Conservation (phyloP, 306 rosid genomes). For the Urtica urens region DNA sequence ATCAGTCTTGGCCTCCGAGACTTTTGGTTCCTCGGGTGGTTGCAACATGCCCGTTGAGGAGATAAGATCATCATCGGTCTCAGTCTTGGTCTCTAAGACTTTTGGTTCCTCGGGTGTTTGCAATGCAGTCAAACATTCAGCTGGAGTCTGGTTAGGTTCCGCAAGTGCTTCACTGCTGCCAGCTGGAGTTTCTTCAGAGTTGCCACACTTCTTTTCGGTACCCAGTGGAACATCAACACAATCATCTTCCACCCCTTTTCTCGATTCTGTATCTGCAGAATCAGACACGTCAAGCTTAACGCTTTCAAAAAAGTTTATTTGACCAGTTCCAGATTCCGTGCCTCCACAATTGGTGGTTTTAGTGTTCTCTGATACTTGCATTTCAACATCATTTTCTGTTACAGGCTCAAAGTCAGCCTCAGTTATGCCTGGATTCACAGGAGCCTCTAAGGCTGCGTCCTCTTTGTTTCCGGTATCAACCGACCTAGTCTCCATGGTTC, state of each 20-base stretch:
- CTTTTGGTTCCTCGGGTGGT: constrained; percentile 8
- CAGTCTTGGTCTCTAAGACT: not conserved
- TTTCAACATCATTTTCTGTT: constrained; percentile 12
- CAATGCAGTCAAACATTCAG: constrained; percentile 6
- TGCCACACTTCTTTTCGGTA: constrained; percentile 9
- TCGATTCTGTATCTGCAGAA: not conserved
- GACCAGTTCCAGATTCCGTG: no score
- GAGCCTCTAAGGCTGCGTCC: constrained; percentile 1
- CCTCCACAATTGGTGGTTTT: no score
- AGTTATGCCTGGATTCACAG: not conserved
- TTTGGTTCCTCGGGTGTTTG: constrained; percentile 4
- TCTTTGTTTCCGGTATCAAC: constrained; percentile 3
- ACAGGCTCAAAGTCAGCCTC: constrained; percentile 3
- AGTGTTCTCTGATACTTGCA: constrained; percentile 23
- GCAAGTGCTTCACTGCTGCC: constrained; percentile 1
- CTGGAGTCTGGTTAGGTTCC: constrained; percentile 11
- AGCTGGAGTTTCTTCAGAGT: constrained; percentile 11
- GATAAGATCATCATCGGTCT: constrained; percentile 10
- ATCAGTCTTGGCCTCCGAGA: constrained; percentile 4
- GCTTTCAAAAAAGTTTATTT: no score
- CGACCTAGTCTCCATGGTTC: constrained; percentile 1
- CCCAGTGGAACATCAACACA: constrained; percentile 10
- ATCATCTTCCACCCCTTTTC: constrained; percentile 1
- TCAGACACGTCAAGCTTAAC: not conserved
- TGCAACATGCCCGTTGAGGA: not conserved